Base-by-base conservation (phyloP, 805 yeast genomes). In the Candida railenensis region DNA sequence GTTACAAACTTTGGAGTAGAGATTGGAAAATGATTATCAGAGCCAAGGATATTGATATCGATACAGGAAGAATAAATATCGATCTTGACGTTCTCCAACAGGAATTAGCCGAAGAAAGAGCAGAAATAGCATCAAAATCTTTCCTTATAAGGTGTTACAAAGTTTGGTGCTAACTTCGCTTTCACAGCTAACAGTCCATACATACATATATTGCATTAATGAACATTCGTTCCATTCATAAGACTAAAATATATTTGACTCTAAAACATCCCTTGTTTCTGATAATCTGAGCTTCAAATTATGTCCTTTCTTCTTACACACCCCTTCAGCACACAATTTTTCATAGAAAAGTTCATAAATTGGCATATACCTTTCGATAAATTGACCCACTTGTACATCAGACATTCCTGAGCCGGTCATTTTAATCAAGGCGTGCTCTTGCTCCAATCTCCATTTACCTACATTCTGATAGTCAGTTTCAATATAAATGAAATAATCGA, bases 311-410 rank as follows among this genome's bases (percentile, higher is more conserved):
- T 22, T 50, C 50, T 15, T 25, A 22, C 53, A 39, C 4, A 76
- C 77, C 3, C 55, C 43, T 2, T 56, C 49, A 16, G 19, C 12
- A 49, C 73, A 66, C 59, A 83, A 64, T 0, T 68, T 61, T 11
- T 67, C 66, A 56, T 80, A 85, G 61, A 87, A 94, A 18, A 91
- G 57, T 50, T 80, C 77, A 56, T 92, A 92, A 33, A 85, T 79
- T 1, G 96, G 96, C 89, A 87, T 85, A 63, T 92, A 92, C 49
- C 96, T 76, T 49, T 85, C 81, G 9, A 92, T 84, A 70, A 94
- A 94, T 16, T 52, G 52, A 8, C 53, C 63, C 3, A 92, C 96
- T 54, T 85, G 77, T 1, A 59, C 73, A 53, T 87, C 94, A 1
- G 84, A 65, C 98, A 94, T 91, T 0, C 98, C 98, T 1, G 55